Conservation (phyloP, 2,329 filamentous ascomycete genomes). For the Penicillium sp. region DNA sequence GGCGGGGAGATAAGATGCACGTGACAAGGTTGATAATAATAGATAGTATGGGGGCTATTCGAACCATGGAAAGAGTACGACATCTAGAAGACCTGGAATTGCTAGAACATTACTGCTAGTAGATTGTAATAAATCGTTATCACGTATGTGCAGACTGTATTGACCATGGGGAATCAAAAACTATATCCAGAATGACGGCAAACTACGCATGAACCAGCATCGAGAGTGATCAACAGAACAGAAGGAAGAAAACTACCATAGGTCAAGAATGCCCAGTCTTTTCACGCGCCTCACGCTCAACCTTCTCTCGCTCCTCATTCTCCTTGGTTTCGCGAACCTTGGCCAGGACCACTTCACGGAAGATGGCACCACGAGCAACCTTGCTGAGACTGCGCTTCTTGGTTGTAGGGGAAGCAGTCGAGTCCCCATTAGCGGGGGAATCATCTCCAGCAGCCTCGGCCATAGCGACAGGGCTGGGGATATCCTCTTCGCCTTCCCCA, state of each 20-base stretch:
- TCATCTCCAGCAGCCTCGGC: slow-evolving; percentile 56
- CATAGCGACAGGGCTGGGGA: slow-evolving; percentile 61
- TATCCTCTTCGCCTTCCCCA: slow-evolving; percentile 79
- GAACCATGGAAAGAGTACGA: too few species aligned
- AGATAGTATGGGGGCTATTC: too few species aligned
- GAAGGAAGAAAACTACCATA: background rate
- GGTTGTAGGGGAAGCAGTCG: slow-evolving; percentile 26
- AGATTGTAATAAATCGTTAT: background rate
- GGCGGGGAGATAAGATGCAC: slow-evolving; percentile 21
- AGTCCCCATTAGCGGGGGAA: slow-evolving; percentile 25
- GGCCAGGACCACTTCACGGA: slow-evolving; percentile 90
- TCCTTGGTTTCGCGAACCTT: slow-evolving; percentile 94
- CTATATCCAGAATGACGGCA: slow-evolving; percentile 32
- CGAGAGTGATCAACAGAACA: background rate
- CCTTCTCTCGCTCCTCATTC: slow-evolving; percentile 73
- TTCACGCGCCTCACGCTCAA: slow-evolving; percentile 62
- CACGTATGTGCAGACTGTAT: slow-evolving; percentile 18
- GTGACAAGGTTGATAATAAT: too few species aligned
- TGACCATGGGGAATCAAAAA: slow-evolving; percentile 38
- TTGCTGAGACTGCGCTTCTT: slow-evolving; percentile 61
- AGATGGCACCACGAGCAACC: slow-evolving; percentile 72
- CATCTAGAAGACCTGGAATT: too few species aligned
- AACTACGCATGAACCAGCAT: slow-evolving; percentile 20
- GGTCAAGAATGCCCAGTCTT: slow-evolving; percentile 27
- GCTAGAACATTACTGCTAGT: too few species aligned